A percentile compares a stretch with the other conserved stretches of the same genome.
Evolutionary conservation across 306 rosid species (phyloP).

Genomic region (Gastrolobium bilobum): DNA sequence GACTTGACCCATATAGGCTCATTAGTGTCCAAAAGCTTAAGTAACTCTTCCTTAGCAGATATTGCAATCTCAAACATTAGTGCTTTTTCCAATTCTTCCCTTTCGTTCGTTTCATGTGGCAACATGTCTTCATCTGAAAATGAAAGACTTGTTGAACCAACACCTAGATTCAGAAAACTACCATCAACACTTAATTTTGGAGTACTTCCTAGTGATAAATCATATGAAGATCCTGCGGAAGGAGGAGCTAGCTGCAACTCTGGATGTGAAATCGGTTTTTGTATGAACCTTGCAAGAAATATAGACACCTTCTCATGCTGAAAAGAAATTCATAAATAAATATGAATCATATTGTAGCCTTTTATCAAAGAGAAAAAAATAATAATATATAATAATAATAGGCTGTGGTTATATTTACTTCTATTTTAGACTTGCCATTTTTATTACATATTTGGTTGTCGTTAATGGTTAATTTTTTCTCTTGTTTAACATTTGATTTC

Average conservation of each 20-base stretch:
- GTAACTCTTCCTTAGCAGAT: constrained; percentile 60
- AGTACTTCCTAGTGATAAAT: constrained; percentile 35
- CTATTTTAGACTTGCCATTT: too few relatives aligned
- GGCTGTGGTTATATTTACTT: too few relatives aligned
- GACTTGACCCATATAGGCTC: constrained; percentile 71
- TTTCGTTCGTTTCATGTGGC: constrained; percentile 7
- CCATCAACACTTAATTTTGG: constrained; percentile 29
- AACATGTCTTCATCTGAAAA: neutral
- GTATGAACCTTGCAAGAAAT: constrained; percentile 53
- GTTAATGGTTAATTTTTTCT: too few relatives aligned
- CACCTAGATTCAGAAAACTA: constrained; percentile 32
- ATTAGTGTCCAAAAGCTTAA: constrained; percentile 47
- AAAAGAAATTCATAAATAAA: constrained; percentile 26
- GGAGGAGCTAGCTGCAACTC: neutral
- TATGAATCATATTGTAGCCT: neutral
- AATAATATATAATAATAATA: too few relatives aligned
- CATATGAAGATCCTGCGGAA: constrained; percentile 38
- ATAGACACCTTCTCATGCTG: constrained; percentile 64
- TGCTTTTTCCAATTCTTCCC: constrained; percentile 53
- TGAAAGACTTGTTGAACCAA: constrained; percentile 17
- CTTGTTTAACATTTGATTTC: too few relatives aligned
- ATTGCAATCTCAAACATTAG: constrained; percentile 55
- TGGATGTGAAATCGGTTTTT: constrained; percentile 49
- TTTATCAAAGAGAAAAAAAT: too few relatives aligned
- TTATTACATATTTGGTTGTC: too few relatives aligned